phyloP scores from a whole-genome alignment of 306 rosid species.

The Vigna mungo region DNA sequence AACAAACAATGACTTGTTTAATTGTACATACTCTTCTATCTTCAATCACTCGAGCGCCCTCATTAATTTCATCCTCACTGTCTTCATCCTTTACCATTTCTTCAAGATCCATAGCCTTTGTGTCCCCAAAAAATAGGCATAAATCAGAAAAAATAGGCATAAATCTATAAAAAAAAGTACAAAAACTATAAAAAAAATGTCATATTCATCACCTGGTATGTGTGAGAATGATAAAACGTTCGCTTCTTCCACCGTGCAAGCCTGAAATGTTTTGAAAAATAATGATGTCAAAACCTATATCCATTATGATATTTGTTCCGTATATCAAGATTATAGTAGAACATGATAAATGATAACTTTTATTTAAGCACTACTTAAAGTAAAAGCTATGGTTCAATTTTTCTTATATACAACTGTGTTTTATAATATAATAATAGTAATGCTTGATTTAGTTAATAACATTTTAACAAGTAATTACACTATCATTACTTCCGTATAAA shows the following conservation, averaged over 20 bases:
- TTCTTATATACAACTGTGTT: too few species aligned
- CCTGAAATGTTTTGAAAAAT: slow-evolving; percentile 58
- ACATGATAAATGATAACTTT: too few species aligned
- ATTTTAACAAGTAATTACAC: too few species aligned
- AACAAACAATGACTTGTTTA: slow-evolving; percentile 22
- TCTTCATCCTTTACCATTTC: slow-evolving; percentile 72
- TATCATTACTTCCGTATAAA: too few species aligned
- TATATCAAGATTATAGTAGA: not conserved
- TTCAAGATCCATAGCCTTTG: slow-evolving; percentile 79
- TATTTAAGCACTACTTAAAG: too few species aligned
- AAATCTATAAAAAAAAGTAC: too few species aligned
- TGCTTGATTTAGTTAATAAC: too few species aligned
- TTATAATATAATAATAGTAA: too few species aligned
- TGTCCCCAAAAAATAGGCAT: slow-evolving; percentile 34
- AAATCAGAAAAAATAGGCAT: slow-evolving; percentile 11
- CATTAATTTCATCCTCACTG: slow-evolving; percentile 91
- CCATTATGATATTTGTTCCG: slow-evolving; percentile 15
- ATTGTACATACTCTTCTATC: slow-evolving; percentile 66
- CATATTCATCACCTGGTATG: slow-evolving; percentile 66
- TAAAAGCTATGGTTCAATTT: too few species aligned
- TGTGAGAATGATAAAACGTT: slow-evolving; percentile 83
- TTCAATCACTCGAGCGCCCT: slow-evolving; percentile 73
- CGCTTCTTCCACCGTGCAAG: slow-evolving; percentile 65
- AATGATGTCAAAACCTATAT: slow-evolving; percentile 35
- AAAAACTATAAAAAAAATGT: too few species aligned